Evolutionary conservation across 2,329 filamentous ascomycete genomes (phyloP).

Genomic region (Trichoderma asperellum): DNA sequence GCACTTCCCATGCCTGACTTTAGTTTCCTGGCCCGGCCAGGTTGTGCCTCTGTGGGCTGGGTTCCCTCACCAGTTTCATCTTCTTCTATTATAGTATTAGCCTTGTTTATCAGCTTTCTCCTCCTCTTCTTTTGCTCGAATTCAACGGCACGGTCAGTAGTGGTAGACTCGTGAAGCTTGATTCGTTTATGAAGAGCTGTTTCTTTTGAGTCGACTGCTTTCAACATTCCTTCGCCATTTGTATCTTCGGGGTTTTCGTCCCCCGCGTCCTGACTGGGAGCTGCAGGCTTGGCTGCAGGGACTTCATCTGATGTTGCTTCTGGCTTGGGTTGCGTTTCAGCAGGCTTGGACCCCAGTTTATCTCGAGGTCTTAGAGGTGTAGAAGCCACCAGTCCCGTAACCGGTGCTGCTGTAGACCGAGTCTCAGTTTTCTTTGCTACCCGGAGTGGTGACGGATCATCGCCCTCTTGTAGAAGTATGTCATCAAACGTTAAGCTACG

Average conservation of each 20-base stretch:
- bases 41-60: background rate
- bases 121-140: constrained; percentile 20
- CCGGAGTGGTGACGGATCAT: constrained; percentile 30
- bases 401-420: constrained; percentile 34
- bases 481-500: constrained; percentile 20
- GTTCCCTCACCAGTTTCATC: constrained; percentile 9
- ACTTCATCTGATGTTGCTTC: background rate
- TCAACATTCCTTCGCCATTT: background rate
- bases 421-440: constrained; percentile 28
- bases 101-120: constrained; percentile 21
- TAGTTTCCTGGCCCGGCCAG: constrained; percentile 27
- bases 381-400: background rate
- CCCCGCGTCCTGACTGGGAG: background rate
- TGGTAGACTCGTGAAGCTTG: constrained; percentile 13
- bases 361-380: background rate
- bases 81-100: constrained; percentile 12
- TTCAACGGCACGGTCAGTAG: background rate
- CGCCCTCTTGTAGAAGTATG: background rate
- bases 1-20: constrained; percentile 46
- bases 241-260: background rate
- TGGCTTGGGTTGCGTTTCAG: background rate
- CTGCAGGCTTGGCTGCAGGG: background rate
- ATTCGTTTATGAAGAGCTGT: constrained; percentile 26
- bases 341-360: background rate
- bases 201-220: constrained; percentile 23